A percentile compares a stretch with the other conserved stretches of the same genome.
Conservation (phyloP, 2,329 filamentous ascomycete genomes). For the Phyllachora maydis region DNA sequence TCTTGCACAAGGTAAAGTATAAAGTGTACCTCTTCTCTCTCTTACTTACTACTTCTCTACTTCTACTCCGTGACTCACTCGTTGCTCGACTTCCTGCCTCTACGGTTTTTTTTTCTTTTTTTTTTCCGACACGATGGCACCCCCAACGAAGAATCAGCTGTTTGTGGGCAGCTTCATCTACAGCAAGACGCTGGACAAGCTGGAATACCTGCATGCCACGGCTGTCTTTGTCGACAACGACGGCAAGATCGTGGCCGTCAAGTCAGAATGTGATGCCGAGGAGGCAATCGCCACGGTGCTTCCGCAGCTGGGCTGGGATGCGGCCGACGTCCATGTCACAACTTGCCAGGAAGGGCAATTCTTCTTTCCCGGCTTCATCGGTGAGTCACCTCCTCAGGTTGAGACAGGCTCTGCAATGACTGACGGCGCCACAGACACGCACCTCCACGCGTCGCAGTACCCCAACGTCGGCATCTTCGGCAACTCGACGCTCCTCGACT, state of each 20-base stretch:
- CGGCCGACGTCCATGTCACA: conserved; percentile 15
- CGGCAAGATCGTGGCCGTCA: conserved; percentile 30
- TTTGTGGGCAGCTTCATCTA: conserved; percentile 36
- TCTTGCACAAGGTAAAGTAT: too few species aligned
- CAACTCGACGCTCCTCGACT: conserved; percentile 78
- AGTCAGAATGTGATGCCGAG: conserved; percentile 11
- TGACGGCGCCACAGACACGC: conserved; percentile 48
- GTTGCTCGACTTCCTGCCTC: too few species aligned
- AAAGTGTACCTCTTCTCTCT: too few species aligned
- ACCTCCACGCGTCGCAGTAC: conserved; percentile 89
- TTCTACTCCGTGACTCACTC: too few species aligned
- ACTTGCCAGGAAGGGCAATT: conserved; percentile 33
- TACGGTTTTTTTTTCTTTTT: too few species aligned
- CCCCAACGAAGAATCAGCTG: too few species aligned
- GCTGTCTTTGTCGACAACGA: conserved; percentile 25
- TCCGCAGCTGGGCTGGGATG: conserved; percentile 17
- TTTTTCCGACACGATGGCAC: too few species aligned
- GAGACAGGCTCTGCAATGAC: neutral
- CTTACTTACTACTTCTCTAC: too few species aligned
- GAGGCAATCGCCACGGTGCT: conserved; percentile 14
- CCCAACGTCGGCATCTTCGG: conserved; percentile 90
- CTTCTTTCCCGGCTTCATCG: conserved; percentile 71
- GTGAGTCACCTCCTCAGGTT: conserved; percentile 17
- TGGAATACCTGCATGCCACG: conserved; percentile 28
- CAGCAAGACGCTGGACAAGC: conserved; percentile 21